These are phyloP conservation scores for Phytopythium ostracodes DNA, from an alignment of 352 stramenopile genomes.

Conservation along the genomic window DNA sequence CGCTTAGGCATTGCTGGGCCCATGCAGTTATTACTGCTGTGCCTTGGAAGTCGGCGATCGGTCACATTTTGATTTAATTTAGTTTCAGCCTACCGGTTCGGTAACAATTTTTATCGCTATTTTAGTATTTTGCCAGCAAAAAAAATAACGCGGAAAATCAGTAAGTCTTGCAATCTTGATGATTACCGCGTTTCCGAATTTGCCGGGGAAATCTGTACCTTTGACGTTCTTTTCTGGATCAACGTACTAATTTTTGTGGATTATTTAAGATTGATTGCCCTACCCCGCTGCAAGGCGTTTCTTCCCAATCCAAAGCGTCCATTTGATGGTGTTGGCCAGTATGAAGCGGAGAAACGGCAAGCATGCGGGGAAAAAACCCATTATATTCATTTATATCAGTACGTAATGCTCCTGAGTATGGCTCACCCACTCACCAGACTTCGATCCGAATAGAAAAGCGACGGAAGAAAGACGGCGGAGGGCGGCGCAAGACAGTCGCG, in stretches of 20 bases:
- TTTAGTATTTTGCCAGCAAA: no score
- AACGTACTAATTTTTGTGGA: not conserved
- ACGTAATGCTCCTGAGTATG: not conserved
- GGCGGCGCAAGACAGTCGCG: not conserved
- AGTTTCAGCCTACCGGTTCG: no score
- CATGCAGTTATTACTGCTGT: no score
- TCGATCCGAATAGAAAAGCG: constrained; percentile 5
- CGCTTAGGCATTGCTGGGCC: no score
- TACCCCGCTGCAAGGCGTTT: not conserved
- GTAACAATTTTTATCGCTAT: no score
- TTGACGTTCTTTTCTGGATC: no score
- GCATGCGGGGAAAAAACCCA: not conserved
- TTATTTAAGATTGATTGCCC: not conserved
- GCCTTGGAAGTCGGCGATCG: no score
- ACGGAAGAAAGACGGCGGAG: not conserved
- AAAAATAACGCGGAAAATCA: no score
- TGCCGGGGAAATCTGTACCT: no score
- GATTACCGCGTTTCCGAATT: no score
- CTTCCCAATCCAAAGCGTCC: not conserved
- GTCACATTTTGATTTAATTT: no score
- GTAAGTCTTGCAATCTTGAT: no score
- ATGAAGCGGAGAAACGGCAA: not conserved
- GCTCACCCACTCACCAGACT: not conserved
- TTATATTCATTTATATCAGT: not conserved
- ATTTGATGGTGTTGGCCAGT: not conserved